Evolutionary conservation across 139 green algal genomes (phyloP), one percentile per base, ranked within the genome.

Genomic region (Dunaliella sp.): DNA sequence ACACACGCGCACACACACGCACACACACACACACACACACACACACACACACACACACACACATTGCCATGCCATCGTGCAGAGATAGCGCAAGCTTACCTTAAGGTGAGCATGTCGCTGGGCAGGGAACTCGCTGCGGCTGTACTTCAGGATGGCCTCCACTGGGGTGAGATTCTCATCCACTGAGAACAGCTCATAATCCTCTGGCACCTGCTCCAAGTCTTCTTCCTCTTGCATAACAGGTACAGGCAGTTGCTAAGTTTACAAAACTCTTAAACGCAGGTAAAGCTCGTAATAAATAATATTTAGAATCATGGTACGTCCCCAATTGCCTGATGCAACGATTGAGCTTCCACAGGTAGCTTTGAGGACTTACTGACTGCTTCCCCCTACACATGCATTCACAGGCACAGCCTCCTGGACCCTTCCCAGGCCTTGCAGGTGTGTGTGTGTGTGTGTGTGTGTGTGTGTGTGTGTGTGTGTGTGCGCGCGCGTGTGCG

Each of bases 141-240:
- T 86, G 86, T 89, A 86, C 75, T 83, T 84, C 0, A 84, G 35
- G 32, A 86, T 80, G 0, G 80, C 82, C 7, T 89, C 76, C 0
- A 80, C 1, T 0, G 86, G 58, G 22, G 82, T 77, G 2, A 80
- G 65, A 0, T 33, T 84, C 16, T 86, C 86, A 36, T 89, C 86
- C 38, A 89, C 86, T 86, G 74, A 38, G 24, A 33, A 72, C 78
- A 83, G 3, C 35, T 38, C 31, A 22, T 48, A 2, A 2, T 82
- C 77, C 7, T 31, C 7, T 57, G 77, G 31, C 25, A 22, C 22
- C 3, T 3, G 3, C 77, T 82, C 77, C 31, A n/a, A 38, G n/a
- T 82, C 31, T n/a, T 82, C 77, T 25, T 37, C 77, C 21, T 57
- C 22, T 34, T 58, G 77, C 22, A 38, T 38, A 82, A 58, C n/a